Conservation (phyloP, 495 filamentous ascomycete genomes). For the Podospora fimiseda region DNA sequence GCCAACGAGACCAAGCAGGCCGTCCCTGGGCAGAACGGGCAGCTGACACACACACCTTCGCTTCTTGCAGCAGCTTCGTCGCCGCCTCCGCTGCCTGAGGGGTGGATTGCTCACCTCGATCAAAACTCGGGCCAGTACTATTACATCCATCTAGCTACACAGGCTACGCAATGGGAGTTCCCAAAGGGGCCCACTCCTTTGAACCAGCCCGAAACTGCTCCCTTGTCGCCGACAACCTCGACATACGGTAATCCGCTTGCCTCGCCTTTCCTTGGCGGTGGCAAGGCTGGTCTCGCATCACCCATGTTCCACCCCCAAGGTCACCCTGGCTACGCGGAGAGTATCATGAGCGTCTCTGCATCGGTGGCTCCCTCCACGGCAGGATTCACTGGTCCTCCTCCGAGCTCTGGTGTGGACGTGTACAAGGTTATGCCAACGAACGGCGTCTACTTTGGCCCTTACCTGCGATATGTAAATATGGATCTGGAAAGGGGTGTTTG, state of each 20-base stretch:
- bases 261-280: conserved; percentile 65
- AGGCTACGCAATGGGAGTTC: conserved; percentile 98
- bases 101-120: conserved; percentile 97
- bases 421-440: conserved; percentile 92
- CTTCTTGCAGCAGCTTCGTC: conserved; percentile 61
- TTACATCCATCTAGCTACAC: conserved; percentile 93
- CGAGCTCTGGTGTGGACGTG: conserved; percentile 77
- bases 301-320: conserved; percentile 67
- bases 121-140: conserved; percentile 96
- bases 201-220: conserved; percentile 61
- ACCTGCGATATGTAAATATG: conserved; percentile 95
- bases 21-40: conserved; percentile 28
- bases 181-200: conserved; percentile 85
- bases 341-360: conserved; percentile 66
- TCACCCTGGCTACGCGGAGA: conserved; percentile 61
- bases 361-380: conserved; percentile 60
- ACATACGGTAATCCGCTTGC: conserved; percentile 71
- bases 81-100: conserved; percentile 89
- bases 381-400: conserved; percentile 79
- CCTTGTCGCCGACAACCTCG: conserved; percentile 71
- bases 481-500: conserved; percentile 86
- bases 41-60: conserved; percentile 43
- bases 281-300: conserved; percentile 67
- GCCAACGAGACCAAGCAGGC: conserved; percentile 63
- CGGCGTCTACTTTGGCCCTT: conserved; percentile 97